Evolutionary conservation across 768 basidiomycete genomes (phyloP).

Genomic region (Pulveroboletus sp.): DNA sequence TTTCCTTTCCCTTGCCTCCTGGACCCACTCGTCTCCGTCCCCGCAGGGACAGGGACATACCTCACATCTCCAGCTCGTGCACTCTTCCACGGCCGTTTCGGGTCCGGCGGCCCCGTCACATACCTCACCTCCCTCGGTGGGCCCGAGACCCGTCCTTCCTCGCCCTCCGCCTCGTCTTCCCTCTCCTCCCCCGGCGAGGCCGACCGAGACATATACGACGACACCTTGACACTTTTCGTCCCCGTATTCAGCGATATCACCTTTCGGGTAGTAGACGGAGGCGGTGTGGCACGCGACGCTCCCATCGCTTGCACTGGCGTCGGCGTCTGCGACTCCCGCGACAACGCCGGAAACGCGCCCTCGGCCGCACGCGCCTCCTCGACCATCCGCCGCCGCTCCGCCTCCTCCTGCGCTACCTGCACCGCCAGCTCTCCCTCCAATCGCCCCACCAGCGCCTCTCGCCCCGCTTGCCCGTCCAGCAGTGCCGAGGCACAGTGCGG

Average conservation of each 20-base stretch:
- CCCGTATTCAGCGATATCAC: constrained; percentile 55
- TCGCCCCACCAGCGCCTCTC: constrained; percentile 34
- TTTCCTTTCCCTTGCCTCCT: constrained; percentile 1
- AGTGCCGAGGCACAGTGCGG: constrained; percentile 47
- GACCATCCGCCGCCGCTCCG: constrained; percentile 40
- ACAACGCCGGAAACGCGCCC: constrained; percentile 60
- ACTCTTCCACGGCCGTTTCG: constrained; percentile 43
- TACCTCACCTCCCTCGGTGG: constrained; percentile 37
- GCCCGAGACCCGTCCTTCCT: constrained; percentile 36
- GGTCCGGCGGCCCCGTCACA: constrained; percentile 27
- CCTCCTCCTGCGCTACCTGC: constrained; percentile 44
- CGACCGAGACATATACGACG: constrained; percentile 44
- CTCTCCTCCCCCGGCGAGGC: constrained; percentile 33
- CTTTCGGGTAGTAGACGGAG: constrained; percentile 44
- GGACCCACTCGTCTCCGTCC: background rate
- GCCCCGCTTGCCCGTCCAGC: constrained; percentile 30
- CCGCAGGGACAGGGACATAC: constrained; percentile 34
- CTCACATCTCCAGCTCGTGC: constrained; percentile 27
- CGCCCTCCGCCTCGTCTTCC: constrained; percentile 37
- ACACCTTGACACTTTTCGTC: constrained; percentile 48
- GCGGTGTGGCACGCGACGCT: constrained; percentile 15
- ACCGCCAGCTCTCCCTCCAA: constrained; percentile 42
- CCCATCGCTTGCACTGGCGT: constrained; percentile 1
- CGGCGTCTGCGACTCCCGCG: background rate
- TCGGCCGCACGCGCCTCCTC: constrained; percentile 46